Conservation (phyloP, 2,329 filamentous ascomycete species). For the Chaetomiaceae sp. region DNA sequence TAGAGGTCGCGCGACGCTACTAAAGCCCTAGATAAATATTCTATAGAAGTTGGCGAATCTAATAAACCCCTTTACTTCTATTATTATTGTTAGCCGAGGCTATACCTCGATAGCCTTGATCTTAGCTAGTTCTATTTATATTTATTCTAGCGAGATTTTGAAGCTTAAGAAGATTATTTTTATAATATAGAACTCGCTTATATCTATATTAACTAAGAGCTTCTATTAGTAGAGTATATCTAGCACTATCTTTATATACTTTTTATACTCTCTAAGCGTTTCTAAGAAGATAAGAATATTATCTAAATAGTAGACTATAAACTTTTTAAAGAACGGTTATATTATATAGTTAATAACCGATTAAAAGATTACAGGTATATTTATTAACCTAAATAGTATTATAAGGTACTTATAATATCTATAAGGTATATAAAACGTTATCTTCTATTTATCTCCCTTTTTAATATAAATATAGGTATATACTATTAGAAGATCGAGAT, state of each 20-base stretch:
- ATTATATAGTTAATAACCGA: constrained; percentile 3
- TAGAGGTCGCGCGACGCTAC: neutral
- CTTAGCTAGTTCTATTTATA: neutral
- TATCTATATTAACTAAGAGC: neutral
- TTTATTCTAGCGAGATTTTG: neutral
- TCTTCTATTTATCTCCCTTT: constrained; percentile 5
- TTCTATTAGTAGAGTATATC: neutral
- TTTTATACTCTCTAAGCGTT: neutral
- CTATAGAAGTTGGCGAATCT: constrained; percentile 34
- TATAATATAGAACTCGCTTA: constrained; percentile 1
- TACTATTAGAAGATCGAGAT: neutral
- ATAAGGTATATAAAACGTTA: constrained; percentile 26
- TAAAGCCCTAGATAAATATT: neutral
- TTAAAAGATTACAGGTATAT: constrained; percentile 17
- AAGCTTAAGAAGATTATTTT: neutral
- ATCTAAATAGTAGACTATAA: neutral
- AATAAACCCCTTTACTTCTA: constrained; percentile 29
- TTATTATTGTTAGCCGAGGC: neutral
- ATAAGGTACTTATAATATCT: constrained; percentile 31
- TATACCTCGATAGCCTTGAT: neutral
- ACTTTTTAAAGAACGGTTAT: neutral
- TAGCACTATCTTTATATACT: neutral
- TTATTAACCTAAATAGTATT: constrained; percentile 31
- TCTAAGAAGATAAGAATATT: neutral
- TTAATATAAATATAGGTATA: neutral